Conservation (phyloP, 768 basidiomycete genomes). For the Kwoniella botswanensis region DNA sequence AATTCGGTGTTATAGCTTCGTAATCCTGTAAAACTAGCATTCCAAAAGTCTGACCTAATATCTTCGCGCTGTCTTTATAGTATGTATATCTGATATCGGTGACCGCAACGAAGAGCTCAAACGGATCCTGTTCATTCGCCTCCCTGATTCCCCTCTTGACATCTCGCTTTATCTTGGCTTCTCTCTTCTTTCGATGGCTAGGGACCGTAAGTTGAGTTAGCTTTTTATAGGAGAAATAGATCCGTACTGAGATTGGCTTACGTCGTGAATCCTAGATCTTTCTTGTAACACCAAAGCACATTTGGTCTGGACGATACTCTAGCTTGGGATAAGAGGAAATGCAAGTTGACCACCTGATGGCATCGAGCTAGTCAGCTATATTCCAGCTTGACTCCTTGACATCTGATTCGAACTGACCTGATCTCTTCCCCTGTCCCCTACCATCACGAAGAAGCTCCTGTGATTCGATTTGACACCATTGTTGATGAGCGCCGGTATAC, state of each 20-base stretch:
- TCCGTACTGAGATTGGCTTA: constrained; percentile 57
- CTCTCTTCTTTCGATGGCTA: constrained; percentile 91
- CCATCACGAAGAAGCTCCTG: constrained; percentile 91
- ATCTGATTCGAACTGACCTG: constrained; percentile 66
- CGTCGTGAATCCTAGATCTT: constrained; percentile 95
- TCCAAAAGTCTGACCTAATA: constrained; percentile 95
- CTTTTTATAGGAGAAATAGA: neutral
- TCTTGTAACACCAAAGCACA: constrained; percentile 99
- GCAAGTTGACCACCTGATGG: constrained; percentile 72
- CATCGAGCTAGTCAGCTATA: neutral
- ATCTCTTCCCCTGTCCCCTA: constrained; percentile 90
- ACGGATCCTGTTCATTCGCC: constrained; percentile 92
- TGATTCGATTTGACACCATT: constrained; percentile 94
- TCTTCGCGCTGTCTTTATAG: constrained; percentile 96
- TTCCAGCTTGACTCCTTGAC: too few relatives aligned
- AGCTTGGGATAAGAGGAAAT: constrained; percentile 91
- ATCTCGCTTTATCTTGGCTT: constrained; percentile 94
- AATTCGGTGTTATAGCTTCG: constrained; percentile 95
- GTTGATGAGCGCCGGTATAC: constrained; percentile 87
- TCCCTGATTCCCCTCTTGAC: constrained; percentile 93
- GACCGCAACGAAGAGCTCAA: constrained; percentile 98
- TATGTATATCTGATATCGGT: constrained; percentile 98
- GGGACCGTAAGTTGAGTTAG: neutral
- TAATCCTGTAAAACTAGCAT: constrained; percentile 98
- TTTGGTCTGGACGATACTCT: constrained; percentile 85